Base-by-base conservation (phyloP, 352 stramenopile genomes). In the Phytophthora meadii region DNA sequence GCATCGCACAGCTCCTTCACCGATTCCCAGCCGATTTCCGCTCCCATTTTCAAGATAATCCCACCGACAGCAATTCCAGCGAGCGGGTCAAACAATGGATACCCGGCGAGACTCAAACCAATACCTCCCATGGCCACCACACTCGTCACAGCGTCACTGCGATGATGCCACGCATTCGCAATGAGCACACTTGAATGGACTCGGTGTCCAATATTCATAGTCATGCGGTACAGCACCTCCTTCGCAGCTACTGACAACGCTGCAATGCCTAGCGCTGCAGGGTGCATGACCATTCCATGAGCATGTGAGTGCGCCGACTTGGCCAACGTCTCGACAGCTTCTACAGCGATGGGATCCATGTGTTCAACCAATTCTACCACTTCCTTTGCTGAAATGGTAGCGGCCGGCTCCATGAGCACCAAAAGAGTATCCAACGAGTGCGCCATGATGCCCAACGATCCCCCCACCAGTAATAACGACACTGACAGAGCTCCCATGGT, bases 131-230 rank as follows among this genome's bases (percentile, higher is more conserved):
- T 81, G 1, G 88, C 89, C 5, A 95, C 81, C 8, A 95, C 70
- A 34, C 87, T 96, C 10, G 89, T 92, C 28, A 93, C 67, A 1
- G 89, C 87, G 55, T 97, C 89, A 32, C 85, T 94, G 27, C 89
- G 88, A 54, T 97, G 89, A 59, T 99, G 96, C 95, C 95, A 98
- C 15, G 97, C 97, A 76, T 99, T 99, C 7, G 97, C 95, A 69
- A 98, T 94, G 8, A 99, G 78, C 15, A 98, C 85, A 39, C 72
- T 92, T 47, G 89, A 98, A 78, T 98, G 96, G 30, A 98, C 76
- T 32, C 80, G 69, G 39, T 95, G 82, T 24, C 88, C 97, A 4
- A 99, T 89, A 15, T 58, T 68, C n/a, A 90, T 88, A 5, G 96
- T 99, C 15, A 89, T 89, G 12, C 94, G 91, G 73, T 91, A 98